These are phyloP conservation scores for Salix suchowensis DNA, from an alignment of 345 rosid genomes.

Conservation along the genomic window DNA sequence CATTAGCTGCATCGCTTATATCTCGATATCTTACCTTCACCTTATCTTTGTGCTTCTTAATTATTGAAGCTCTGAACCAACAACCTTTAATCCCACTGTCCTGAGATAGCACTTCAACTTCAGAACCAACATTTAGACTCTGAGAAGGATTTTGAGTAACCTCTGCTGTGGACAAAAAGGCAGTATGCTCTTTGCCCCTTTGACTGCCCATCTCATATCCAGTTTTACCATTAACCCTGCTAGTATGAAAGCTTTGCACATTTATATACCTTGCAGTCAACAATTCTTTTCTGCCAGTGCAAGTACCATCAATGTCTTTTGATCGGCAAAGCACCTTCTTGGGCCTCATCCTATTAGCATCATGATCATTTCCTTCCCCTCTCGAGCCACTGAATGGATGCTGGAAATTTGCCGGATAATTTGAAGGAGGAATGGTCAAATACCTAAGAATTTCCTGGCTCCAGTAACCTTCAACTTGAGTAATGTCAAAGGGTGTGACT, in stretches of 20 bases:
- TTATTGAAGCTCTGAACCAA: slow-evolving; percentile 67
- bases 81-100: slow-evolving; percentile 89
- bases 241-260: slow-evolving; percentile 3
- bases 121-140: slow-evolving; percentile 48
- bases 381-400: slow-evolving; percentile 14
- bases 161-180: slow-evolving; percentile 10
- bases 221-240: slow-evolving; percentile 18
- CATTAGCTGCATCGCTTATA: slow-evolving; percentile 60
- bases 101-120: slow-evolving; percentile 67
- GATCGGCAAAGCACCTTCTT: slow-evolving; percentile 41
- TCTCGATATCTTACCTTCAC: slow-evolving; percentile 79
- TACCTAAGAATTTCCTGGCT: slow-evolving; percentile 51
- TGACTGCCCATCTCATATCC: slow-evolving; percentile 10
- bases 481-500: slow-evolving; percentile 57
- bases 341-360: slow-evolving; percentile 34
- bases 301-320: slow-evolving; percentile 23
- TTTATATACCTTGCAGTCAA: slow-evolving; percentile 2
- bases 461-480: slow-evolving; percentile 75
- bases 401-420: slow-evolving; percentile 19
- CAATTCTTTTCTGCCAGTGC: slow-evolving; percentile 15
- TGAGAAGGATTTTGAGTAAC: slow-evolving; percentile 15
- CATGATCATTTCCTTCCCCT: slow-evolving; percentile 22
- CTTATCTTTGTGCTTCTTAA: slow-evolving; percentile 57
- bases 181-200: slow-evolving; percentile 16
- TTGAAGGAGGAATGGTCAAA: slow-evolving; percentile 26